Evolutionary conservation across 2,329 filamentous ascomycete genomes (phyloP).

Genomic region (Xylariomycetidae sp.): DNA sequence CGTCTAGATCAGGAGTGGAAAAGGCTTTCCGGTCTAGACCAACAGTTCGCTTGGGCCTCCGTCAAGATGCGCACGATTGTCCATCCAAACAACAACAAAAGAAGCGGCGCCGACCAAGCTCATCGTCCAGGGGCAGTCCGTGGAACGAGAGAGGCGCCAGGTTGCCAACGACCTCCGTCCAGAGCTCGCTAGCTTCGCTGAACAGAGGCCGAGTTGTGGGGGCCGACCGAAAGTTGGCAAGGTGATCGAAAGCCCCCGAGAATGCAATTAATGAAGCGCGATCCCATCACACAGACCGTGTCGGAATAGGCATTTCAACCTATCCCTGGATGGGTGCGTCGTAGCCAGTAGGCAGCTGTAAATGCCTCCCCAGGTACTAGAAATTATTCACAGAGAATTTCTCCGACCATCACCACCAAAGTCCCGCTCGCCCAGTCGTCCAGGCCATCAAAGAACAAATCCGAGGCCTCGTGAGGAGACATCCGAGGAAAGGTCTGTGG

Average conservation of each 20-base stretch:
- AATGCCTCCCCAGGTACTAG: slow-evolving; percentile 13
- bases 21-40: too few species aligned
- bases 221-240: slow-evolving; percentile 2
- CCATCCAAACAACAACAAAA: too few species aligned
- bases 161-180: slow-evolving; percentile 13
- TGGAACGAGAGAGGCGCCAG: slow-evolving; percentile 18
- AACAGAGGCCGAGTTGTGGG: slow-evolving; percentile 3
- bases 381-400: slow-evolving; percentile 28
- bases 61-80: too few species aligned
- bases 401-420: slow-evolving; percentile 18
- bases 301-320: neutral
- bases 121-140: slow-evolving; percentile 13
- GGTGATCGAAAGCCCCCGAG: too few species aligned
- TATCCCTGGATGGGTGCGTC: slow-evolving; percentile 3
- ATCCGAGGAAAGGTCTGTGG: slow-evolving; percentile 10
- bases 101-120: slow-evolving; percentile 18
- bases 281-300: neutral
- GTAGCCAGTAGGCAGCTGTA: slow-evolving; percentile 3
- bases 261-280: slow-evolving; percentile 1
- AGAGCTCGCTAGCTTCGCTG: slow-evolving; percentile 6
- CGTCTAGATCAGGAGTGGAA: too few species aligned
- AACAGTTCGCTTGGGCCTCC: too few species aligned
- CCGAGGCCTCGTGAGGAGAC: slow-evolving; percentile 5
- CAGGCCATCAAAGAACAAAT: too few species aligned
- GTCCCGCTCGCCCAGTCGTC: slow-evolving; percentile 5